Conservation (phyloP, 129 eudicot genomes). For the Centella asiatica region DNA sequence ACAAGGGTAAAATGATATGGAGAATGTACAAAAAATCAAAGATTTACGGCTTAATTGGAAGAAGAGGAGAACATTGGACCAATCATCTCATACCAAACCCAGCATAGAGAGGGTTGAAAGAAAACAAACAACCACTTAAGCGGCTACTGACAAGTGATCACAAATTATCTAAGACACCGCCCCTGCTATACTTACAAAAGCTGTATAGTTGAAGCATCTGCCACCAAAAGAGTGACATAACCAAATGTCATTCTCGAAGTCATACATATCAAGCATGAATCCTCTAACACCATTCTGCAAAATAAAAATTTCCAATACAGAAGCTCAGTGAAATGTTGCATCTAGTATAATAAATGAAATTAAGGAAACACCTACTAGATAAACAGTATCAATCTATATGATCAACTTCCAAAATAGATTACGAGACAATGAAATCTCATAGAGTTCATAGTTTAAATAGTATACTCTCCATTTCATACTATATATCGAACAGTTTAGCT, state of each 20-base stretch:
- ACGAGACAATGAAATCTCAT: neutral
- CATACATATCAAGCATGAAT: constrained; percentile 65
- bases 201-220: constrained; percentile 46
- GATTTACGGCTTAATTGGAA: no score
- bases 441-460: neutral
- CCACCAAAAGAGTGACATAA: constrained; percentile 61
- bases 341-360: neutral
- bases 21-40: no score
- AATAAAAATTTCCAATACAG: neutral
- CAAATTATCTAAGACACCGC: neutral
- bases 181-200: constrained; percentile 45
- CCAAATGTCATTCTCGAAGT: constrained; percentile 48
- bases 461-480: neutral
- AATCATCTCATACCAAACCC: neutral
- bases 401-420: neutral
- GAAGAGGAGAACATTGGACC: neutral
- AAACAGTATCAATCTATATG: neutral
- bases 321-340: constrained; percentile 2
- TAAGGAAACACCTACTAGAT: neutral
- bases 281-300: constrained; percentile 66
- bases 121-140: neutral
- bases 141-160: neutral
- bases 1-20: neutral
- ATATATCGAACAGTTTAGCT: no score
- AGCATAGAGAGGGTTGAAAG: neutral